phyloP scores from a whole-genome alignment of 2,329 filamentous ascomycete species.

The Fusarium sp. region DNA sequence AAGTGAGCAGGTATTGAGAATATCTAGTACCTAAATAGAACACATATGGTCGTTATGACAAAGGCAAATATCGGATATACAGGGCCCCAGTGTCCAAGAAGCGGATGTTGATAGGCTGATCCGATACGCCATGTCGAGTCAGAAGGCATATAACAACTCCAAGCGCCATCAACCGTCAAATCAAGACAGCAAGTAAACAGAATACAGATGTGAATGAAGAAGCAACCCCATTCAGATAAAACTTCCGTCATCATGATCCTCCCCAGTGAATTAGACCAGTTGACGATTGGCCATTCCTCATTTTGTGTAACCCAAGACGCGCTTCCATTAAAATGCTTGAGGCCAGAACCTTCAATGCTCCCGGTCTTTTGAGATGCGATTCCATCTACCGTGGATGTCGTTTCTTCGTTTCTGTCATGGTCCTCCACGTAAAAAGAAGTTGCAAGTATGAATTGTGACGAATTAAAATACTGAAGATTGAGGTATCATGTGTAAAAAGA shows the following conservation, averaged over 20 bases:
- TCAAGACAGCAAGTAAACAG: not conserved
- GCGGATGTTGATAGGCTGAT: not conserved
- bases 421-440: slow-evolving; percentile 13
- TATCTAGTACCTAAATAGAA: not conserved
- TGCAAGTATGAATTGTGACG: slow-evolving; percentile 6
- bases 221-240: slow-evolving; percentile 10
- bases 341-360: slow-evolving; percentile 4
- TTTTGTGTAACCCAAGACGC: slow-evolving; percentile 9
- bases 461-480: slow-evolving; percentile 16
- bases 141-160: not conserved
- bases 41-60: not conserved
- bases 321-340: slow-evolving; percentile 16
- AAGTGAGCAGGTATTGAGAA: not conserved
- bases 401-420: slow-evolving; percentile 37
- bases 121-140: not conserved
- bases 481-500: slow-evolving; percentile 1
- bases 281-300: not conserved
- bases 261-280: slow-evolving; percentile 4
- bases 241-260: not conserved
- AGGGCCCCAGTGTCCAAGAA: not conserved
- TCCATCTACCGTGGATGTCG: slow-evolving; percentile 10
- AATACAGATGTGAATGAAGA: slow-evolving; percentile 2
- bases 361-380: slow-evolving; percentile 10
- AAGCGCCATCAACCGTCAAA: not conserved
- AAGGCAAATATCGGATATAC: not conserved